Evolutionary conservation across 2,329 filamentous ascomycete genomes (phyloP).

Genomic region (Aspergillus hortae): DNA sequence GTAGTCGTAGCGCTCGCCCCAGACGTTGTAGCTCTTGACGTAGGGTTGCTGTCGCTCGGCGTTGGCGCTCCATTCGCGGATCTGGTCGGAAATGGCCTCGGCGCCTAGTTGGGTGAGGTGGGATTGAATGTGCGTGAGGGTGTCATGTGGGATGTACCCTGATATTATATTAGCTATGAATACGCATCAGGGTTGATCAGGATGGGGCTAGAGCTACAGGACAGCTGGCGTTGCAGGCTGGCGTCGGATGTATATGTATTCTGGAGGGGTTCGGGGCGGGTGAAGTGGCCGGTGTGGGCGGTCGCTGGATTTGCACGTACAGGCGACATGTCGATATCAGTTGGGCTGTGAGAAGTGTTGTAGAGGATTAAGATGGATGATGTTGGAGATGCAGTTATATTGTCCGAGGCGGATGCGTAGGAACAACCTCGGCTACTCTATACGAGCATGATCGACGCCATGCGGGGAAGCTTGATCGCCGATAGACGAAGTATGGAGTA

Average conservation of each 20-base stretch:
- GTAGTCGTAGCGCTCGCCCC: conserved; percentile 52
- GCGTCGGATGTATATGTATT: conserved; percentile 59
- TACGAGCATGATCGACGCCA: no score
- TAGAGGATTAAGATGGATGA: neutral
- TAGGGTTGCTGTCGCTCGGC: conserved; percentile 64
- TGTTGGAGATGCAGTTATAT: no score
- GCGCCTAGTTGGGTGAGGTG: conserved; percentile 25
- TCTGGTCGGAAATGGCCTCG: conserved; percentile 28
- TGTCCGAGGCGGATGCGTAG: neutral
- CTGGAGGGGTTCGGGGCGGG: conserved; percentile 48
- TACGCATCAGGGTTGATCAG: neutral
- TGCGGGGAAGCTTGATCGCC: no score
- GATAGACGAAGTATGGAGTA: no score
- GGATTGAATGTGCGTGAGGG: conserved; percentile 52
- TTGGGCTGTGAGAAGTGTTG: neutral
- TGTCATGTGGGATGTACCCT: conserved; percentile 45
- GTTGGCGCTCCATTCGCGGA: conserved; percentile 46
- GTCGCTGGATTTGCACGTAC: conserved; percentile 23
- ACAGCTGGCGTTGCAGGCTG: conserved; percentile 51
- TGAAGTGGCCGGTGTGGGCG: conserved; percentile 53
- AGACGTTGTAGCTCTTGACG: conserved; percentile 58
- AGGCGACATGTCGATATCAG: neutral
- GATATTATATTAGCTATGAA: neutral
- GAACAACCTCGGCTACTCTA: no score
- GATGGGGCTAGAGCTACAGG: conserved; percentile 35